A percentile compares a stretch with the other conserved stretches of the same genome.
phyloP scores from a whole-genome alignment of 2,329 filamentous ascomycete genomes.

The Leptographium lundbergii region DNA sequence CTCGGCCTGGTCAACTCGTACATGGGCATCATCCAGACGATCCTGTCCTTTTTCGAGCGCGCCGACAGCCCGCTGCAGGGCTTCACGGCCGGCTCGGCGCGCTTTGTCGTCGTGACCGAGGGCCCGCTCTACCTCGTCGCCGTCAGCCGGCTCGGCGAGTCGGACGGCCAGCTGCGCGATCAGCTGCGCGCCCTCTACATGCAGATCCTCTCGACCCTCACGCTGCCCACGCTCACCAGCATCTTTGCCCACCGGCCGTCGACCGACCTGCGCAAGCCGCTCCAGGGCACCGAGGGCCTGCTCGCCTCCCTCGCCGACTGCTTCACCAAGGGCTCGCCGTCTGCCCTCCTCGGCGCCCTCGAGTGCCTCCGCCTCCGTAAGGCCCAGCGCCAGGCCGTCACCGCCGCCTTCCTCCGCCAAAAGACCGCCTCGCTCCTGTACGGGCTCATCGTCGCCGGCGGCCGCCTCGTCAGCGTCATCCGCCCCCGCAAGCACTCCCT shows the following conservation, averaged over 20 bases:
- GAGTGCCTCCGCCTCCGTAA: conserved; percentile 92
- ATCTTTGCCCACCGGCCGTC: conserved; percentile 86
- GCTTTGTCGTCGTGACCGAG: conserved; percentile 75
- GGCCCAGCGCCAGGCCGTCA: conserved; percentile 72
- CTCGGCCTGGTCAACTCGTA: conserved; percentile 82
- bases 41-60: conserved; percentile 91
- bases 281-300: conserved; percentile 83
- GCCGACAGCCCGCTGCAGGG: conserved; percentile 63
- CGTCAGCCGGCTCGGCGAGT: conserved; percentile 86
- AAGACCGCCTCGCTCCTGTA: conserved; percentile 74
- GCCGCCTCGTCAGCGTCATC: conserved; percentile 86
- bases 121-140: conserved; percentile 88
- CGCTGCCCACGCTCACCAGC: conserved; percentile 70
- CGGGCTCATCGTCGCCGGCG: conserved; percentile 83
- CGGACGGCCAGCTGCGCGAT: conserved; percentile 70
- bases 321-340: conserved; percentile 86
- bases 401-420: conserved; percentile 71
- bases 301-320: conserved; percentile 87
- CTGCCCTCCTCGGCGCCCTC: conserved; percentile 73
- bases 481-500: conserved; percentile 88
- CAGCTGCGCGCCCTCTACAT: conserved; percentile 94
- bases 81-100: conserved; percentile 76
- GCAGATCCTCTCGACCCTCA: conserved; percentile 94
- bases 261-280: conserved; percentile 78
- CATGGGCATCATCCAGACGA: conserved; percentile 90